phyloP scores from a whole-genome alignment of 495 filamentous ascomycete species.

The Glonium stellatum region DNA sequence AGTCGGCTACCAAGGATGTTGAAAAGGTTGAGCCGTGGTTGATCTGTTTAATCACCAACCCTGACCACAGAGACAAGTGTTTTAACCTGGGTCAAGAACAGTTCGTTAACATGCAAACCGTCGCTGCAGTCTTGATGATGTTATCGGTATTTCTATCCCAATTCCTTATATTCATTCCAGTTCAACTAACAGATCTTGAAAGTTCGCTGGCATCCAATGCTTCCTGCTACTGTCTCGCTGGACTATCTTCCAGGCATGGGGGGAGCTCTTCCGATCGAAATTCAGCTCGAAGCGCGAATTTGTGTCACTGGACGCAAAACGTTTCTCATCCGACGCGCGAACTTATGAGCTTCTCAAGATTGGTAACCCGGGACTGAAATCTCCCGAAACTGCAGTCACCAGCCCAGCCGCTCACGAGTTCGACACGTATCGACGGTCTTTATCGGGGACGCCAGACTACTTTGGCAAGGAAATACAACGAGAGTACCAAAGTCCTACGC shows the following conservation, averaged over 20 bases:
- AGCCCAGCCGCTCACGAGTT: conserved; percentile 27
- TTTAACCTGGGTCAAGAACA: conserved; percentile 48
- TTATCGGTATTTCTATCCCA: conserved; percentile 54
- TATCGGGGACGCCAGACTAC: conserved; percentile 37
- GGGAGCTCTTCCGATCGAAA: conserved; percentile 50
- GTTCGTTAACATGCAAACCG: conserved; percentile 64
- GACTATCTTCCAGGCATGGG: conserved; percentile 80
- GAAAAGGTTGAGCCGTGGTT: conserved; percentile 59
- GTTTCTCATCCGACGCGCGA: conserved; percentile 55
- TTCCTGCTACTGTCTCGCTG: conserved; percentile 71
- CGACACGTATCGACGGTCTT: conserved; percentile 35
- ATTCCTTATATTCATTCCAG: background rate
- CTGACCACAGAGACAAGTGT: conserved; percentile 61
- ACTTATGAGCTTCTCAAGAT: conserved; percentile 78
- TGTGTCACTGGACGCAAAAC: conserved; percentile 74
- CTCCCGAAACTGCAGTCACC: conserved; percentile 41
- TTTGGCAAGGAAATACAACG: conserved; percentile 44
- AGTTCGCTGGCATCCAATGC: conserved; percentile 81
- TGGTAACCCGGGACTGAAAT: conserved; percentile 32
- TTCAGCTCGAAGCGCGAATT: conserved; percentile 59
- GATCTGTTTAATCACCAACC: conserved; percentile 54
- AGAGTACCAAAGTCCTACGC: conserved; percentile 48
- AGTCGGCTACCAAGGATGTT: conserved; percentile 47
- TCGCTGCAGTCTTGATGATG: conserved; percentile 74
- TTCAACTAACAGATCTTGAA: conserved; percentile 17